Evolutionary conservation across 2,329 filamentous ascomycete genomes (phyloP), one percentile per base, ranked within the genome.

Genomic region (Colletotrichum tropicicola): DNA sequence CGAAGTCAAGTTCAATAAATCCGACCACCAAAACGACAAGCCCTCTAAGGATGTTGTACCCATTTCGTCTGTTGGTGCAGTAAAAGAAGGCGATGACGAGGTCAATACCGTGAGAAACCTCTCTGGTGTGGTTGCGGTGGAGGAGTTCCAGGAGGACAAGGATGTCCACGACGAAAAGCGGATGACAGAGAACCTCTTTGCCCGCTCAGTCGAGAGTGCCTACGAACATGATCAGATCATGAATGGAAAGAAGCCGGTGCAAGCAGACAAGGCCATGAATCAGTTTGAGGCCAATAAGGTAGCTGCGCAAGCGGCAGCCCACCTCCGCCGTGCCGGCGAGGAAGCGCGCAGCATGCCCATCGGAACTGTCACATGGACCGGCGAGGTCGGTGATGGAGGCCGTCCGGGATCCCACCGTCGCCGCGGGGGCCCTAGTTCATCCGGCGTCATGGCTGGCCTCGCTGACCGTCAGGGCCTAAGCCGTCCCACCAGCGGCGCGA

Each of bases 191-290:
- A 92, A 92, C 54, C 93, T 99, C 58, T 97, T 98, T 74, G 91
- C 94, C 1, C 89, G 90, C 41, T 92, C 93, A 3, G 92, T 98
- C 1, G 94, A 97, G 72, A 94, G 92, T n/a, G 93, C 94, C 0
- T 87, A 98, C 45, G 93, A 98, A 71, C 96, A 99, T 74, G 96
- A 98, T 69, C 88, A 93, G 56, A 97, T 98, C 71, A 87, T 98
- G 71, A 92, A 91, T 69, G 91, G 91, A 39, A 91, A 89, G 70
- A 87, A 88, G 54, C 89, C 89, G 59, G 81, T 92, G 17, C 86
- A 89, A 67, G 92, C 93, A 0, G 92, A 97, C 72, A 89, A 89
- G 5, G 87, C 87, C 23, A 91, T 97, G 69, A 89, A 98, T 49
- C 90, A 93, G 69, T 87, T 89, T 9, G 94, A 98, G 78, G 95